Base-by-base conservation (phyloP, 306 rosid genomes). In the Prunus mira region DNA sequence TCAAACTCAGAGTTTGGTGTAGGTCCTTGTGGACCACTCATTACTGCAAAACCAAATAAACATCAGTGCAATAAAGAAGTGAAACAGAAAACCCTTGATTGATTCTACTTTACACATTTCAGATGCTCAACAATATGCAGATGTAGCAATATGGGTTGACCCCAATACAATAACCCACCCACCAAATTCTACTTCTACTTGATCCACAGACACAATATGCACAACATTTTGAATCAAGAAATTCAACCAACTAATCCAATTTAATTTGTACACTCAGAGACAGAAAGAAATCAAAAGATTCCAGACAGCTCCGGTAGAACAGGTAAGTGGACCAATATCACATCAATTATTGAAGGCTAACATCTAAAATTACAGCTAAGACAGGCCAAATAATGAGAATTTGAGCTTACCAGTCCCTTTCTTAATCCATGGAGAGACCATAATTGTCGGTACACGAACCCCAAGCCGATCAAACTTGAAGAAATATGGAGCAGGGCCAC, bases 391-490 rank as follows among this genome's bases (percentile, higher is more conserved):
- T 5, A 63, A 67, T 43, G 73, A 0, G 49, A 67, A 43, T 4
- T 55, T 63, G 50, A 75, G 67, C 86, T 86, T 83, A 96, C 99
- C 98, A 61, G 87, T 84, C 75, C 96, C 99, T 87, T 96, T 92
- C 89, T 89, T 92, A 82, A 96, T 96, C 99, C 99, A 92, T 63
- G 99, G 99, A 78, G 99, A 96, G 71, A 92, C 77, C 99, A 96
- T 96, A 66, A 96, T 92, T 9, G 99, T 96, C 0, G 98, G 98
- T 58, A 92, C 98, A 6, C 99, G 96, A 82, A 96, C 99, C 5
- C 99, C 99, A 32, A 92, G 89, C 79, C 99, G 83, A 83, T 96
- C 99, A 70, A 96, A 96, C 87, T 96, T 92, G 86, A 96, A 96
- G 90, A 96, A 96, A 87, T 68, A 88, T 15, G 99, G 99, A 79